A percentile compares a stretch with the other conserved stretches of the same genome.
Conservation (phyloP, 1,284 basidiomycete genomes). For the Tilletia caries region DNA sequence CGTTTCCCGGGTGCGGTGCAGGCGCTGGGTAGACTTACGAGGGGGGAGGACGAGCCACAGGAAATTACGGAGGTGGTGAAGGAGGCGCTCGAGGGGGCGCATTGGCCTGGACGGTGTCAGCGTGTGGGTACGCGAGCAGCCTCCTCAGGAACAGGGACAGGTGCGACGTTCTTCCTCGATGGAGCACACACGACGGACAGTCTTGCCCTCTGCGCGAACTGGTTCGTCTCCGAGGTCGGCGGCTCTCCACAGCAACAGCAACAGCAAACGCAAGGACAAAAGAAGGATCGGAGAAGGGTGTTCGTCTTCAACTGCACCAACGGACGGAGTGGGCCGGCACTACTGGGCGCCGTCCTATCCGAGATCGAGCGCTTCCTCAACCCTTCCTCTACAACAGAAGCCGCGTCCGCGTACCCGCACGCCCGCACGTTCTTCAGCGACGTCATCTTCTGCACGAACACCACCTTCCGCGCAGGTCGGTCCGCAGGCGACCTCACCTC, state of each 20-base stretch:
- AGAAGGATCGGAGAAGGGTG: constrained; percentile 58
- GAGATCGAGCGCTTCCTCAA: constrained; percentile 19
- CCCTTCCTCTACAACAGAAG: neutral
- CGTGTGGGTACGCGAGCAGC: constrained; percentile 58
- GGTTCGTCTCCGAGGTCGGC: constrained; percentile 60
- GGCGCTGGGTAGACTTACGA: neutral
- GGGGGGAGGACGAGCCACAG: neutral
- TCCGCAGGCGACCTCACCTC: constrained; percentile 67
- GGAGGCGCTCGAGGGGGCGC: constrained; percentile 67
- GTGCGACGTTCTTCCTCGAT: constrained; percentile 81
- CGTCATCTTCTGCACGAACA: constrained; percentile 92
- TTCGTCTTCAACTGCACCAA: constrained; percentile 95
- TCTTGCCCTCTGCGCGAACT: constrained; percentile 76
- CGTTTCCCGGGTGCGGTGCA: constrained; percentile 24
- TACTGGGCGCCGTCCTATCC: constrained; percentile 66
- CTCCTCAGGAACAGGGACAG: constrained; percentile 18
- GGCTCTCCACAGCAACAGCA: neutral
- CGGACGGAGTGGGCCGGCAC: constrained; percentile 73
- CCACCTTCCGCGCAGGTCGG: constrained; percentile 81
- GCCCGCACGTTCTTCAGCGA: constrained; percentile 65
- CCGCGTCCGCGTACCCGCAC: constrained; percentile 51
- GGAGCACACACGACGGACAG: constrained; percentile 95
- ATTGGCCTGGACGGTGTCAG: constrained; percentile 98
- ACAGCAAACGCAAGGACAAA: constrained; percentile 13
- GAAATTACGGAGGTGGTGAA: constrained; percentile 57